Conservation (phyloP, 2,329 filamentous ascomycete species). For the Fusarium liriodendri region DNA sequence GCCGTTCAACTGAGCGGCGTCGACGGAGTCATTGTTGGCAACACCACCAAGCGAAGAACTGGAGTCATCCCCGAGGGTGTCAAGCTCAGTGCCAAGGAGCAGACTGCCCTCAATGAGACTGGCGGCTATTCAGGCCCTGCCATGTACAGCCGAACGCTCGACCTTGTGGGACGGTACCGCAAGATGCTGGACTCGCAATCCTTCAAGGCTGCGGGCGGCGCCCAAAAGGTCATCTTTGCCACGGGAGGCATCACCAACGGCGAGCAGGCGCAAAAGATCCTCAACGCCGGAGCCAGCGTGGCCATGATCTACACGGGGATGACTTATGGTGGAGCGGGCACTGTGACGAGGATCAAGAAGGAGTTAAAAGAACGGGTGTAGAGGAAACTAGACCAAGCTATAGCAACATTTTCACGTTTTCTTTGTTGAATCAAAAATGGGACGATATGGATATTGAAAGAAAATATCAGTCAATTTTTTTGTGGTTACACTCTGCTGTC, state of each 20-base stretch:
- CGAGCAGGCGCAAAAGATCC: slow-evolving; percentile 80
- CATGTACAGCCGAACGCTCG: slow-evolving; percentile 83
- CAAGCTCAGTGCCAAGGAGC: slow-evolving; percentile 73
- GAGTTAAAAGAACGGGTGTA: slow-evolving; percentile 65
- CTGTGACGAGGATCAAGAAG: slow-evolving; percentile 72
- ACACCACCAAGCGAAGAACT: slow-evolving; percentile 89
- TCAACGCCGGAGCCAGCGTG: slow-evolving; percentile 90
- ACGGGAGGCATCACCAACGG: slow-evolving; percentile 94
- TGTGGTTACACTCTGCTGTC: not conserved
- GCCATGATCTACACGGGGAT: slow-evolving; percentile 90
- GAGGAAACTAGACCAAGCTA: slow-evolving; percentile 34
- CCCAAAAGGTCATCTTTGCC: slow-evolving; percentile 87
- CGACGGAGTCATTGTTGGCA: slow-evolving; percentile 95
- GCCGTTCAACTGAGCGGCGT: slow-evolving; percentile 87
- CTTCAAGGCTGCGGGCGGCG: slow-evolving; percentile 46
- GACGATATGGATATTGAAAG: slow-evolving; percentile 1
- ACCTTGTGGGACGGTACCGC: slow-evolving; percentile 84
- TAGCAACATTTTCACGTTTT: slow-evolving; percentile 36
- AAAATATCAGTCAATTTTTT: not conserved
- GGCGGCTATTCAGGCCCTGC: slow-evolving; percentile 93
- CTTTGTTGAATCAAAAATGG: slow-evolving; percentile 28
- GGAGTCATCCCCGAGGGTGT: slow-evolving; percentile 76
- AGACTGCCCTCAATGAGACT: slow-evolving; percentile 75
- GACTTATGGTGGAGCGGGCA: slow-evolving; percentile 73
- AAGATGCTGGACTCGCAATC: slow-evolving; percentile 69